Percentiles rank a stretch among this genome's conserved stretches.
phyloP scores from a whole-genome alignment of 306 rosid genomes.

The Gynostemma pentaphyllum region DNA sequence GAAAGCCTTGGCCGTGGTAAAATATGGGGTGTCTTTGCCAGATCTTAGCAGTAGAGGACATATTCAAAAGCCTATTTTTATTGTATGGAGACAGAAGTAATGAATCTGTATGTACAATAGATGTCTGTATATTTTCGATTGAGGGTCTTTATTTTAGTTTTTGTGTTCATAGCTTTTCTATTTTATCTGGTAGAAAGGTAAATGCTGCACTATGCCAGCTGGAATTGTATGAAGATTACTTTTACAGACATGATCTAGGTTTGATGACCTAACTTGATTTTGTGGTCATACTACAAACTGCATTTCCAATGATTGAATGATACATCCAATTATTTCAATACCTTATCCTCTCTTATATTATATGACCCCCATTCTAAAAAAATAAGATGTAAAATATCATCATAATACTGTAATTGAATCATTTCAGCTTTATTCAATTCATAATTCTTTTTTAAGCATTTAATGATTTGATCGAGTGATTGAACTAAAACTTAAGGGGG shows the following conservation, averaged over 20 bases:
- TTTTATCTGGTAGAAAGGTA: conserved; percentile 6
- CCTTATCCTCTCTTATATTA: neutral
- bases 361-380: neutral
- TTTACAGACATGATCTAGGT: conserved; percentile 24
- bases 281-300: neutral
- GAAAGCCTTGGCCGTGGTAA: conserved; percentile 78
- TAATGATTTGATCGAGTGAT: neutral
- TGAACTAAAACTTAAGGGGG: neutral
- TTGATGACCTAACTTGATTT: conserved; percentile 29
- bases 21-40: conserved; percentile 83
- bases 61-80: neutral
- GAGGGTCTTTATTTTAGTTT: conserved; percentile 4
- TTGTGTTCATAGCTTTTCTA: neutral
- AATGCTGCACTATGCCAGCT: neutral
- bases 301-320: conserved; percentile 3
- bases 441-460: too few relatives aligned
- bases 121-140: conserved; percentile 12
- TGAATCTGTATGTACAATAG: conserved; percentile 29
- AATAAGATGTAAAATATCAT: neutral
- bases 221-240: neutral
- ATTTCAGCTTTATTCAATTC: too few relatives aligned
- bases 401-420: too few relatives aligned
- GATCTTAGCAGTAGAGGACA: conserved; percentile 35
- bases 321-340: neutral
- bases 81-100: conserved; percentile 14